Evolutionary conservation across 192 early-diverging fungal genomes (phyloP).

Genomic region (Dissophora globulifera): DNA sequence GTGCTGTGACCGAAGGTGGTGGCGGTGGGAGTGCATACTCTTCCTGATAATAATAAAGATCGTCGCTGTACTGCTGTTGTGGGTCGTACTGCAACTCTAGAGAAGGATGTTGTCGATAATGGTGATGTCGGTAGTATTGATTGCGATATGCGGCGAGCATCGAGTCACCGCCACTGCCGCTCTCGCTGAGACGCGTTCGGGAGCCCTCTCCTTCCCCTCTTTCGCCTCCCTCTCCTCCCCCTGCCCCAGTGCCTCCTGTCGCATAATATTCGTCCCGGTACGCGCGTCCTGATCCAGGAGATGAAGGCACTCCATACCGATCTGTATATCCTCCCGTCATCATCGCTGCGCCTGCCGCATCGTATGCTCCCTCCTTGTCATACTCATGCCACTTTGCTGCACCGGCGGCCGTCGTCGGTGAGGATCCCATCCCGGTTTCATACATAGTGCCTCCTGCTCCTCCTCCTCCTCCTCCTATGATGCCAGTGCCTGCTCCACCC

Average conservation of each 20-base stretch:
- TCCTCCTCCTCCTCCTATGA: background rate
- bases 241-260: background rate
- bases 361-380: background rate
- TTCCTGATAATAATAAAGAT: background rate
- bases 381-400: constrained; percentile 24
- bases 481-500: background rate
- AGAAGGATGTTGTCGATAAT: too few species aligned
- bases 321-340: background rate
- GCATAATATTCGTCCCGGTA: background rate
- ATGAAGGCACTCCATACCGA: background rate
- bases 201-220: too few species aligned
- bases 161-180: background rate
- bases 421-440: too few species aligned
- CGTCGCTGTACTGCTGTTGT: too few species aligned
- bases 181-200: background rate
- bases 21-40: background rate
- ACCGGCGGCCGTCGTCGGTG: too few species aligned
- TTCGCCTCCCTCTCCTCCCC: too few species aligned
- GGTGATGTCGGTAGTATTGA: constrained; percentile 6
- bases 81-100: too few species aligned
- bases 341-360: background rate
- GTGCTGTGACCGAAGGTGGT: background rate
- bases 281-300: background rate
- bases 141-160: background rate
- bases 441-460: constrained; percentile 8